Evolutionary conservation across 2,329 filamentous ascomycete species (phyloP).

Genomic region (Ceratocystis destructans): DNA sequence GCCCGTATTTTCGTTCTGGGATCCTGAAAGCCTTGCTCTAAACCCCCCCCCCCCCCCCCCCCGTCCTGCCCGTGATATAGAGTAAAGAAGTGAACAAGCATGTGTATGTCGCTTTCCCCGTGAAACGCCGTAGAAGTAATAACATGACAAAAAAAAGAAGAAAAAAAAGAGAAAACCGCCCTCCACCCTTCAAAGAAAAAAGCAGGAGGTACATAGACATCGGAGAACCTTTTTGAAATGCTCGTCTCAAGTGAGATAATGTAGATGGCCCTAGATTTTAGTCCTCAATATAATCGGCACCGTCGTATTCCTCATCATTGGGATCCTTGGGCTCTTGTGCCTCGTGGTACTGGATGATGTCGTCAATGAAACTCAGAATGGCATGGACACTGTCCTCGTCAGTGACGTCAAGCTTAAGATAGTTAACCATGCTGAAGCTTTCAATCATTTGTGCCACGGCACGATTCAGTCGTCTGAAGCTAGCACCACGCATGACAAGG

Average conservation of each 20-base stretch:
- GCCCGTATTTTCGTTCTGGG: too few relatives aligned
- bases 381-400: constrained; percentile 80
- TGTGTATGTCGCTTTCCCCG: constrained; percentile 7
- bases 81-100: not conserved
- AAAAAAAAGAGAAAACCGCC: not conserved
- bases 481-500: constrained; percentile 63
- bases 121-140: constrained; percentile 6
- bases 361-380: constrained; percentile 84
- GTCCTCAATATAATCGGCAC: constrained; percentile 29
- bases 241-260: not conserved
- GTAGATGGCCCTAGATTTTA: not conserved
- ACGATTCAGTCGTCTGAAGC: constrained; percentile 70
- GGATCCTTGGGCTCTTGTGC: constrained; percentile 83
- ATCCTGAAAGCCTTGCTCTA: not conserved
- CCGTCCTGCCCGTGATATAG: not conserved
- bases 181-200: not conserved
- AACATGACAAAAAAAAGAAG: not conserved
- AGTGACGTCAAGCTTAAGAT: constrained; percentile 75
- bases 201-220: not conserved
- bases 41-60: not conserved
- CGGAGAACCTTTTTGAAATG: not conserved
- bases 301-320: constrained; percentile 40
- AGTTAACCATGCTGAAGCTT: constrained; percentile 96
- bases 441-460: constrained; percentile 88
- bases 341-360: constrained; percentile 86